Evolutionary conservation across 2,329 filamentous ascomycete genomes (phyloP), one percentile per base, ranked within the genome.

Genomic region (Aspergillus ruber): DNA sequence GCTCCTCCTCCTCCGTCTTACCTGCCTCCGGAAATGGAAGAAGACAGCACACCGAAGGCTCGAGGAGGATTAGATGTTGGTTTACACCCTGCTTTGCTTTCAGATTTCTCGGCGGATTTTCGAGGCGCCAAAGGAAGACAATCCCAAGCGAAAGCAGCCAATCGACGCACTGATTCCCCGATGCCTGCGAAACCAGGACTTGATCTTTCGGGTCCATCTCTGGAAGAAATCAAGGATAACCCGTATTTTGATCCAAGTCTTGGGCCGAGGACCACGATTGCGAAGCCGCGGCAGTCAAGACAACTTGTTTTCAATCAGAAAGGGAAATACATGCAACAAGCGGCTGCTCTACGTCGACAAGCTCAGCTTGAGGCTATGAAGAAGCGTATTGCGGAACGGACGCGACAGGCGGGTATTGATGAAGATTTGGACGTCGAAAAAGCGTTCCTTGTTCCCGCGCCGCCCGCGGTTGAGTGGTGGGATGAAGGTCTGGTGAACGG

Each of bases 311-410:
- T 98, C 75, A 95, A 96, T 60, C 84, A 90, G 58, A 94, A 95
- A 67, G 93, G 93, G 45, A 97, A 97, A 77, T 97, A 95, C 63
- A 95, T 97, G 50, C 85, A 90, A 54, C 91, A 97, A 70, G 93
- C 88, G 6, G 91, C 88, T 65, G 90, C 90, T 48, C 74, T 96
- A 45, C 84, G 93, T 52, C 82, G 89, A 50, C 90, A 96, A 70
- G 89, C 86, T 38, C 85, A 86, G 44, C 76, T 98, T 23, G 94
- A 98, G 74, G 85, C 85, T 52, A 91, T 98, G 83, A 97, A 97
- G 71, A 90, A 86, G 74, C 81, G 86, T 47, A 94, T 98, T 56
- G 91, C 91, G 1, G 86, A 86, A 56, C 84, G 89, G 58, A 86
- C 90, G 9, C 81, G 90, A 50, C 91, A 90, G 65, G 89, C 86